phyloP scores from a whole-genome alignment of 257 asterid species.

The Solanum raphanifolium region DNA sequence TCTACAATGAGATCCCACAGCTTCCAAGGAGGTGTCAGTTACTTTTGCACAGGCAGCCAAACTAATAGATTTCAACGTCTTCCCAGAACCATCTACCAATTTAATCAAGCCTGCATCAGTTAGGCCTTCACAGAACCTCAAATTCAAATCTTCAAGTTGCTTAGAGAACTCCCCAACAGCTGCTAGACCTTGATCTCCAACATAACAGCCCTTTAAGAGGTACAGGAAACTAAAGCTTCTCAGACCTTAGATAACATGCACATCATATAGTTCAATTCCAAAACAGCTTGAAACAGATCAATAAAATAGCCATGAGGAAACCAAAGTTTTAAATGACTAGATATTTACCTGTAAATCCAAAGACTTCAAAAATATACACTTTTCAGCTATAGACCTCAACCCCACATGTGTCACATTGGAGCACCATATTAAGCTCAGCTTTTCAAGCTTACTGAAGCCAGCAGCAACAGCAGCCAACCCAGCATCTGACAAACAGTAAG shows the following conservation, averaged over 20 bases:
- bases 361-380: conserved; percentile 44
- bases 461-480: conserved; percentile 60
- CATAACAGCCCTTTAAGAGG: conserved; percentile 61
- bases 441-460: conserved; percentile 60
- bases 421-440: conserved; percentile 79
- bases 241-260: neutral
- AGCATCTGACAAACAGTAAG: conserved; percentile 60
- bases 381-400: conserved; percentile 55
- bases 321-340: neutral
- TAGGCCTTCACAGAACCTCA: conserved; percentile 81
- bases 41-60: conserved; percentile 75
- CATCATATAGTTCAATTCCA: neutral
- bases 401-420: conserved; percentile 63
- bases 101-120: conserved; percentile 63
- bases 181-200: conserved; percentile 80
- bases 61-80: conserved; percentile 65
- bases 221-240: conserved; percentile 1
- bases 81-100: conserved; percentile 58
- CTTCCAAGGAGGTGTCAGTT: conserved; percentile 67
- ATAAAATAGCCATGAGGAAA: neutral
- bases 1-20: conserved; percentile 72
- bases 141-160: conserved; percentile 70
- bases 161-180: conserved; percentile 69
- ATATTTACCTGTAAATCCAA: conserved; percentile 74
- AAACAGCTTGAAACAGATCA: neutral